These are phyloP conservation scores for Ophiostoma ulmi DNA, from an alignment of 2,329 filamentous ascomycete genomes.

Conservation along the genomic window DNA sequence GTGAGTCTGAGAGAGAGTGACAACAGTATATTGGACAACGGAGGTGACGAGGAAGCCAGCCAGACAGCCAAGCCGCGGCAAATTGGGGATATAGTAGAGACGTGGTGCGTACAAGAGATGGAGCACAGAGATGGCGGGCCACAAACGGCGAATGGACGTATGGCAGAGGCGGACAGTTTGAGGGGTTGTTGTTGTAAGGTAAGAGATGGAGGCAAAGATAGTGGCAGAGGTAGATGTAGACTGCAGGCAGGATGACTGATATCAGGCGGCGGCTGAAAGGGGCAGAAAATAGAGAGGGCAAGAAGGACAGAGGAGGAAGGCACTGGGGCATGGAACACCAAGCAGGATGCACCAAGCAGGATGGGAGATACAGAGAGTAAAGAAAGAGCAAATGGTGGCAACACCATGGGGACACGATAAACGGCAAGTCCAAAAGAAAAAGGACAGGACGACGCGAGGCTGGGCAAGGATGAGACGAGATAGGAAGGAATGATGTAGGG, in stretches of 20 bases:
- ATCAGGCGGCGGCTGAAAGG: not conserved
- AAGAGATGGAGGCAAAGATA: not conserved
- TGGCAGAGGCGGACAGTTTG: not conserved
- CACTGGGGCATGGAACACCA: too few species aligned
- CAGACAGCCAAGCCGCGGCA: not conserved
- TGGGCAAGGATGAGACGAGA: not conserved
- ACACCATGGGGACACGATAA: not conserved
- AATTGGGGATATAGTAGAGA: not conserved
- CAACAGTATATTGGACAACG: not conserved
- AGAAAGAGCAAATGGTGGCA: not conserved
- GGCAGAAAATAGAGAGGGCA: not conserved
- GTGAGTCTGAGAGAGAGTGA: too few species aligned
- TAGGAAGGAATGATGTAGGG: not conserved
- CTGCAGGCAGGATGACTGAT: not conserved
- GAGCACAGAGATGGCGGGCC: slow-evolving; percentile 12
- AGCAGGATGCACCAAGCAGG: too few species aligned
- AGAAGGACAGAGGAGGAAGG: not conserved
- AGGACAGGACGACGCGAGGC: not conserved
- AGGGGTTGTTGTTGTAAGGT: not conserved
- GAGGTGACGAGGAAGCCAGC: not conserved
- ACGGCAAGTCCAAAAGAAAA: not conserved
- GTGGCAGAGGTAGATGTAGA: not conserved
- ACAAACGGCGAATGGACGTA: slow-evolving; percentile 1
- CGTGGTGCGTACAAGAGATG: not conserved
- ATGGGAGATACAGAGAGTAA: not conserved